Percentiles rank a stretch among this genome's conserved stretches.
Evolutionary conservation across 1,139 yeast species (phyloP).

Genomic region (Scheffersomyces segobiensis): DNA sequence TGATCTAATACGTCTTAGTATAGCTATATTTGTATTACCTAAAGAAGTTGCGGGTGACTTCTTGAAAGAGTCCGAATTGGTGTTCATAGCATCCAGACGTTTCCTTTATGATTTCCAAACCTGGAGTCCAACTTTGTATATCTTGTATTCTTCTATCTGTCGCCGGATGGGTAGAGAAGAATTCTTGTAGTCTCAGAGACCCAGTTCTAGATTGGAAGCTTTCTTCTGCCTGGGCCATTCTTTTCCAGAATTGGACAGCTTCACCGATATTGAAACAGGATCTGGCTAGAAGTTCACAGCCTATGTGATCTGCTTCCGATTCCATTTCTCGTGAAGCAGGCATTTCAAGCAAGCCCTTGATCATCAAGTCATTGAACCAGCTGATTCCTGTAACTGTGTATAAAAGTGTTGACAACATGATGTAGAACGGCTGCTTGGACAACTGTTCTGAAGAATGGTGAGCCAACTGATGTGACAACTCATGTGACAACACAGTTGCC

Average conservation of each 20-base stretch:
- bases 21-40: conserved; percentile 1
- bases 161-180: conserved; percentile 91
- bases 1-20: neutral
- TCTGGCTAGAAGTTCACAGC: conserved; percentile 84
- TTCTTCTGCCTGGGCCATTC: conserved; percentile 69
- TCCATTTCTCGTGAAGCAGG: conserved; percentile 94
- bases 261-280: conserved; percentile 82
- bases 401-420: conserved; percentile 49
- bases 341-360: conserved; percentile 63
- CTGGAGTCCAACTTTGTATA: conserved; percentile 72
- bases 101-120: conserved; percentile 52
- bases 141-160: conserved; percentile 68
- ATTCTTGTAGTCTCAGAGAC: conserved; percentile 44
- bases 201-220: conserved; percentile 17
- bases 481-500: conserved; percentile 93
- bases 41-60: conserved; percentile 20
- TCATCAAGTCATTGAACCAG: conserved; percentile 51
- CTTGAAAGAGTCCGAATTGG: conserved; percentile 20
- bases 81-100: conserved; percentile 31
- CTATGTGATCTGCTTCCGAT: conserved; percentile 93
- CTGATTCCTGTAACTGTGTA: conserved; percentile 33
- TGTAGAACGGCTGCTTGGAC: conserved; percentile 56
- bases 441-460: conserved; percentile 86
- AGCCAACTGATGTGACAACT: conserved; percentile 90
- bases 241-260: conserved; percentile 75